A percentile compares a stretch with the other conserved stretches of the same genome.
These are phyloP conservation scores for Hypholoma sublateritium DNA, from an alignment of 768 basidiomycete genomes.

Conservation along the genomic window DNA sequence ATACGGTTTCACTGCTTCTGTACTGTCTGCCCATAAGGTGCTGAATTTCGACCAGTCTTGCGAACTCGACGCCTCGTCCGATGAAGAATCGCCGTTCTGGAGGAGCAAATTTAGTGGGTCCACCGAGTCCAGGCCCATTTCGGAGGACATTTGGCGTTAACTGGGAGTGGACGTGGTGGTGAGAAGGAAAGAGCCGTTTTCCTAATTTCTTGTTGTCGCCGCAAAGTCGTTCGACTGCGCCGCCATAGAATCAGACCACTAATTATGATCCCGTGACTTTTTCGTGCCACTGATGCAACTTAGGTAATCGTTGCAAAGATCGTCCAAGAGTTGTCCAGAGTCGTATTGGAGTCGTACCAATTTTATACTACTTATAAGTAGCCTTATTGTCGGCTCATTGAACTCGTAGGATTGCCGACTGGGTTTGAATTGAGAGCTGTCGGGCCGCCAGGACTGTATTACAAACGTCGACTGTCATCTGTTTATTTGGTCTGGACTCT, in stretches of 20 bases:
- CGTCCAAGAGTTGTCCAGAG: no score
- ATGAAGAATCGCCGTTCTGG: conserved; percentile 30
- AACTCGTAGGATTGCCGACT: no score
- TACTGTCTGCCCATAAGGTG: conserved; percentile 44
- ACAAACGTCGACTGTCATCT: no score
- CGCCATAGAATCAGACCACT: background rate
- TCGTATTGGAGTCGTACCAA: no score
- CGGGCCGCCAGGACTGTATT: background rate
- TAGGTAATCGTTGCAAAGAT: background rate
- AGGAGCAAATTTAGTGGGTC: conserved; percentile 63
- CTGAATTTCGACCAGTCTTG: conserved; percentile 59
- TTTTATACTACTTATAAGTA: no score
- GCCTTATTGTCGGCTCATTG: no score
- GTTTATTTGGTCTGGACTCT: no score
- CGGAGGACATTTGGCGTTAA: conserved; percentile 29
- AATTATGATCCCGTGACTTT: background rate
- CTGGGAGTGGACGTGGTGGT: conserved; percentile 7
- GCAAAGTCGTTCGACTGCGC: conserved; percentile 7
- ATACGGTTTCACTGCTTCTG: conserved; percentile 31
- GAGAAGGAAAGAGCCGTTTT: conserved; percentile 2
- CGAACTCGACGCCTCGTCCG: conserved; percentile 33
- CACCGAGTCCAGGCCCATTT: conserved; percentile 50
- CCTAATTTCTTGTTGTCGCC: background rate
- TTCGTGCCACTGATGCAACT: conserved; percentile 6
- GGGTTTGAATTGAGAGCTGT: background rate